These are phyloP conservation scores for Phytophthora melonis DNA, from an alignment of 352 stramenopile species.

Conservation along the genomic window DNA sequence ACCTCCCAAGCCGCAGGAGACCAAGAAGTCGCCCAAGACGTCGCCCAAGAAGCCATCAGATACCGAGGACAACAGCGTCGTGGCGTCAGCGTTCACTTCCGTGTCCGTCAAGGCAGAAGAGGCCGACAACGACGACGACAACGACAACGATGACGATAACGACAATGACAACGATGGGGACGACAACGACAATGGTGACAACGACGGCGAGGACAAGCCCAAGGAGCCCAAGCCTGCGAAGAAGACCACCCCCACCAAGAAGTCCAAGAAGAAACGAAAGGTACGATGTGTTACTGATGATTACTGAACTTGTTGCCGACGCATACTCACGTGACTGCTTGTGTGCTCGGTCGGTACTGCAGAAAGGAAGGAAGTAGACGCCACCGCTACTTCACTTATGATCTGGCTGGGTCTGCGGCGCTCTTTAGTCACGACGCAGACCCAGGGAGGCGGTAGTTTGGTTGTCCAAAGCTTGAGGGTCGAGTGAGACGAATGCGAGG, in stretches of 20 bases:
- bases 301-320: conserved; percentile 17
- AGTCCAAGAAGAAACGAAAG: conserved; percentile 84
- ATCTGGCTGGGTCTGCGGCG: conserved; percentile 20
- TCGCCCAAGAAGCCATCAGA: conserved; percentile 34
- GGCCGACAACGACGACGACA: conserved; percentile 44
- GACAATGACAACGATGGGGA: conserved; percentile 42
- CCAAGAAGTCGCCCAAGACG: conserved; percentile 28
- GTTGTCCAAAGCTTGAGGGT: conserved; percentile 28
- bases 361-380: conserved; percentile 62
- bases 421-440: conserved; percentile 21
- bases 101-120: conserved; percentile 40
- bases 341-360: conserved; percentile 10
- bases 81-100: conserved; percentile 44
- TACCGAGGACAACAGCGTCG: conserved; percentile 24
- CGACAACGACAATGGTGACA: conserved; percentile 19
- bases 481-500: conserved; percentile 18
- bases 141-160: conserved; percentile 44
- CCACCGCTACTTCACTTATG: conserved; percentile 31
- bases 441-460: conserved; percentile 22
- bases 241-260: conserved; percentile 52
- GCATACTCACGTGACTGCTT: conserved; percentile 13
- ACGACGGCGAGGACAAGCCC: conserved; percentile 31
- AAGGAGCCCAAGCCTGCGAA: conserved; percentile 37
- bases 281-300: conserved; percentile 28
- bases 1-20: conserved; percentile 30